Evolutionary conservation across 1,284 basidiomycete species (phyloP).

Genomic region (Cutaneotrichosporon sp.): DNA sequence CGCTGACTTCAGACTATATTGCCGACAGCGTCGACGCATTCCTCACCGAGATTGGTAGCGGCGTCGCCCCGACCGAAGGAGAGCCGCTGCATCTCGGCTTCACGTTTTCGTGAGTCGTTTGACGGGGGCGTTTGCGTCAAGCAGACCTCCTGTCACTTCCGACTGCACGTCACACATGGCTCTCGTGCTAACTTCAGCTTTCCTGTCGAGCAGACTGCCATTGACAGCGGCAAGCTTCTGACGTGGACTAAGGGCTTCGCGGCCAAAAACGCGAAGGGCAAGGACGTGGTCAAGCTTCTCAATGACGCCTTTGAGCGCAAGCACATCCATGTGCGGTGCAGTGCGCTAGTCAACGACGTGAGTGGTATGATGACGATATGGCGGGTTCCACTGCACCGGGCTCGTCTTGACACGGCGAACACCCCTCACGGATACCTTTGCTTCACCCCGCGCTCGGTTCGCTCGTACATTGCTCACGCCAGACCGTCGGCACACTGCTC

Average conservation of each 20-base stretch:
- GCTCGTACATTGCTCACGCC: neutral
- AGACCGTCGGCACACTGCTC: conserved; percentile 92
- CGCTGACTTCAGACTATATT: conserved; percentile 72
- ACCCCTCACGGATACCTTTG: too few relatives aligned
- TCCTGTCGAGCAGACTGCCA: conserved; percentile 93
- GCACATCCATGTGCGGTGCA: conserved; percentile 87
- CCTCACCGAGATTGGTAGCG: conserved; percentile 62
- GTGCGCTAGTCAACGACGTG: conserved; percentile 94
- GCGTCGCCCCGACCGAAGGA: conserved; percentile 36
- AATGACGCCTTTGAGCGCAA: conserved; percentile 92
- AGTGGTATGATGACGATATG: too few relatives aligned
- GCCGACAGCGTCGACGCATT: conserved; percentile 94
- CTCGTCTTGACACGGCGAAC: too few relatives aligned
- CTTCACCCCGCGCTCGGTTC: neutral
- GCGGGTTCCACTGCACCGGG: too few relatives aligned
- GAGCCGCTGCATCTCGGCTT: conserved; percentile 74
- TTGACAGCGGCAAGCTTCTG: conserved; percentile 80
- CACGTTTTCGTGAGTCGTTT: conserved; percentile 71
- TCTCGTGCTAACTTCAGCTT: conserved; percentile 54
- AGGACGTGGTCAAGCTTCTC: conserved; percentile 85
- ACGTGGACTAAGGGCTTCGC: conserved; percentile 98
- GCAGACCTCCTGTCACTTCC: too few relatives aligned
- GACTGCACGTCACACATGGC: too few relatives aligned
- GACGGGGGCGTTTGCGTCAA: too few relatives aligned
- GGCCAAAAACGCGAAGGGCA: conserved; percentile 82